Conservation (phyloP, 1,284 basidiomycete species). For the Sphagnurus paluster region DNA sequence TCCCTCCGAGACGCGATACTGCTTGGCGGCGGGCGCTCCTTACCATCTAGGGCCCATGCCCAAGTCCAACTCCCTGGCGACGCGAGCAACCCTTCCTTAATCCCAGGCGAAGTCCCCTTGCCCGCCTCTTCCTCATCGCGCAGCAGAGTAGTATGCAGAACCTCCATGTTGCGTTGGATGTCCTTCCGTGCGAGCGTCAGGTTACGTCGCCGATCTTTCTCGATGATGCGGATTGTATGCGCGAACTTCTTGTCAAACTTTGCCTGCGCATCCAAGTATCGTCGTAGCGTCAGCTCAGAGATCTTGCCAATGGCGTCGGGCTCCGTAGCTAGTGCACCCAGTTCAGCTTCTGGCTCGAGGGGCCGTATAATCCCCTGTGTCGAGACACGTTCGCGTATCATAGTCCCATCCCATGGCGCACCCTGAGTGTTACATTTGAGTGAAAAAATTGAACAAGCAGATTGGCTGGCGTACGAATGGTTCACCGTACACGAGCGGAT, state of each 20-base stretch:
- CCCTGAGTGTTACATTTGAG: slow-evolving; percentile 26
- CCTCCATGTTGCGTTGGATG: slow-evolving; percentile 45
- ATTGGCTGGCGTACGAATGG: slow-evolving; percentile 41
- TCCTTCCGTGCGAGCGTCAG: slow-evolving; percentile 62
- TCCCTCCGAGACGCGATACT: slow-evolving; percentile 80
- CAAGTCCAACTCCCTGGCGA: slow-evolving; percentile 61
- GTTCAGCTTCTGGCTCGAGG: slow-evolving; percentile 70
- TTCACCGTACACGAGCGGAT: slow-evolving; percentile 55
- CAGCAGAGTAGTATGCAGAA: slow-evolving; percentile 37
- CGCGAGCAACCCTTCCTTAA: slow-evolving; percentile 50
- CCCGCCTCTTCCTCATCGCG: slow-evolving; percentile 15
- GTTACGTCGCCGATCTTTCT: slow-evolving; percentile 59
- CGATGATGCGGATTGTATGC: slow-evolving; percentile 52
- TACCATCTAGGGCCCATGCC: slow-evolving; percentile 75
- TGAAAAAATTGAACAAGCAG: background rate
- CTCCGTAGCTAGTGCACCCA: slow-evolving; percentile 66
- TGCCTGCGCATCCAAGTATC: slow-evolving; percentile 61
- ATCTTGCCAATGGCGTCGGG: slow-evolving; percentile 69
- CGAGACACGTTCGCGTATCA: slow-evolving; percentile 89
- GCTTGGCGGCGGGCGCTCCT: slow-evolving; percentile 78
- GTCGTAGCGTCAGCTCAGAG: slow-evolving; percentile 59
- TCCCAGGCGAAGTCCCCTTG: slow-evolving; percentile 34
- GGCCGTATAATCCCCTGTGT: slow-evolving; percentile 76
- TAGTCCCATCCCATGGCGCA: slow-evolving; percentile 39
- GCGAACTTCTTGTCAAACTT: slow-evolving; percentile 66